A percentile compares a stretch with the other conserved stretches of the same genome.
These are phyloP conservation scores for Coemansia sp. DNA, from an alignment of 192 early-diverging fungal species.

Conservation along the genomic window DNA sequence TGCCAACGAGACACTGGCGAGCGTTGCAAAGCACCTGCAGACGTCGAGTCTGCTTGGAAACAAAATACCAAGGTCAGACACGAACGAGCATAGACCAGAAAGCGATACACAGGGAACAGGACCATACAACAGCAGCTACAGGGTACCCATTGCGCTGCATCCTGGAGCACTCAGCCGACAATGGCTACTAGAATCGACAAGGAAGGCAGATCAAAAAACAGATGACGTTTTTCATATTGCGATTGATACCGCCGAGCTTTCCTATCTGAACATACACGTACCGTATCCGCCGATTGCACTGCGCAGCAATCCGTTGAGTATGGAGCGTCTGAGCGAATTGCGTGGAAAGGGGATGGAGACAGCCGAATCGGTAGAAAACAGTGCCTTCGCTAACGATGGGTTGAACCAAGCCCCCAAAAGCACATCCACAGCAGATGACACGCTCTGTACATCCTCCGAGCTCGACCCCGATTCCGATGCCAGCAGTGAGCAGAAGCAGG, in stretches of 20 bases:
- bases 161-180: slow-evolving; percentile 27
- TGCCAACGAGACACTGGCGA: slow-evolving; percentile 19
- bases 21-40: slow-evolving; percentile 15
- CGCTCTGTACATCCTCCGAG: background rate
- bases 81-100: background rate
- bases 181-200: slow-evolving; percentile 16
- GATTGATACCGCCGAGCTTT: slow-evolving; percentile 24
- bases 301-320: slow-evolving; percentile 9
- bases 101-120: background rate
- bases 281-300: slow-evolving; percentile 32
- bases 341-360: background rate
- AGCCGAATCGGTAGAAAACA: background rate
- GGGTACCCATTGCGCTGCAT: slow-evolving; percentile 20
- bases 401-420: background rate
- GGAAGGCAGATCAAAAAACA: background rate
- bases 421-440: background rate
- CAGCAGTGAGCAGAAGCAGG: slow-evolving; percentile 5
- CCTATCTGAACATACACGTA: slow-evolving; percentile 18
- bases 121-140: background rate
- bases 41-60: slow-evolving; percentile 32
- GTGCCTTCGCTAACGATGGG: background rate
- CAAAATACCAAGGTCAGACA: background rate
- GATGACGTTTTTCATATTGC: background rate
- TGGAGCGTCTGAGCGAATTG: background rate
- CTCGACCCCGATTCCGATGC: background rate